A percentile compares a stretch with the other conserved stretches of the same genome.
Conservation (phyloP, 2,329 filamentous ascomycete species). For the Pseudogymnoascus sp. region DNA sequence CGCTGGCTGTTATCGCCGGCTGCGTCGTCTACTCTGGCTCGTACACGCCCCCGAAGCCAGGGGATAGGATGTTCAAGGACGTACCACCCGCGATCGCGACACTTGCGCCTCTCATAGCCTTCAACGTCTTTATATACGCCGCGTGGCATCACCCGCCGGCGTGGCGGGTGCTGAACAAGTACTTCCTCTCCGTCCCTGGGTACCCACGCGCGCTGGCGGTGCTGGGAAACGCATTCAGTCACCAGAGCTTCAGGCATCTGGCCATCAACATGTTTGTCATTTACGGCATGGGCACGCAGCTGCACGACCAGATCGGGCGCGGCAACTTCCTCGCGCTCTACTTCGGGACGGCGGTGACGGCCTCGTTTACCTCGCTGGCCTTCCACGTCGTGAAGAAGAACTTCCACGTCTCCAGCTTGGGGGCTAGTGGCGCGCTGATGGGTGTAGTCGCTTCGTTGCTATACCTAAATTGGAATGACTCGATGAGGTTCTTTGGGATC, state of each 20-base stretch:
- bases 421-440: constrained; percentile 58
- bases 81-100: constrained; percentile 57
- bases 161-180: constrained; percentile 60
- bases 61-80: constrained; percentile 48
- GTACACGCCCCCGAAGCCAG: constrained; percentile 44
- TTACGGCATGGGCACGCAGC: constrained; percentile 55
- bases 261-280: constrained; percentile 57
- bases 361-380: constrained; percentile 49
- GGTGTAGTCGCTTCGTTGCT: constrained; percentile 56
- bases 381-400: constrained; percentile 31
- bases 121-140: constrained; percentile 49
- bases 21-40: constrained; percentile 37
- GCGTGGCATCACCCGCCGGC: constrained; percentile 57
- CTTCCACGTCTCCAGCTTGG: constrained; percentile 45
- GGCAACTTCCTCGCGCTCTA: constrained; percentile 63
- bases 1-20: constrained; percentile 37
- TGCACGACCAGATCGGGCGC: constrained; percentile 64
- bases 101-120: constrained; percentile 49
- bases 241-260: constrained; percentile 55
- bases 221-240: constrained; percentile 60
- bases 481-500: constrained; percentile 46
- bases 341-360: constrained; percentile 48
- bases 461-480: constrained; percentile 48
- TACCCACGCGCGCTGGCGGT: constrained; percentile 55
- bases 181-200: constrained; percentile 57